Evolutionary conservation across 2,329 filamentous ascomycete genomes (phyloP).

Genomic region (Colletotrichum cordylinicola): DNA sequence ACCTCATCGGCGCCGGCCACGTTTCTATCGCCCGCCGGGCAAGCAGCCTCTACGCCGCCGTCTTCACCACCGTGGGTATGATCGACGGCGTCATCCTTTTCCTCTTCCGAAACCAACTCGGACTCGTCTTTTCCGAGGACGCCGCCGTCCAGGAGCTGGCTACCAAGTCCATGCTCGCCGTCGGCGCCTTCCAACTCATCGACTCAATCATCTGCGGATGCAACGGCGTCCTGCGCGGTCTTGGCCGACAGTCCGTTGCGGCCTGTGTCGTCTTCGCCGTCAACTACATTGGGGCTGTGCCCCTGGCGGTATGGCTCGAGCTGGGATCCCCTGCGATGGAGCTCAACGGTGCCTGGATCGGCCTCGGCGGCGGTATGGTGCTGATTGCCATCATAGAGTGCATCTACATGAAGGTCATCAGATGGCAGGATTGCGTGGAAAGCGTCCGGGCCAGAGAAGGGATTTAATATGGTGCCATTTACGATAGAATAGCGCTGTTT

Average conservation of each 20-base stretch:
- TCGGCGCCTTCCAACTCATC: constrained; percentile 38
- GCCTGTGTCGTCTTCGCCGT: constrained; percentile 40
- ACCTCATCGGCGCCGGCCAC: constrained; percentile 44
- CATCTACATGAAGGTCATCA: constrained; percentile 34
- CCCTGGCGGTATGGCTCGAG: constrained; percentile 43
- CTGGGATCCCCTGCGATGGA: constrained; percentile 33
- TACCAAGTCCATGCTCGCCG: constrained; percentile 33
- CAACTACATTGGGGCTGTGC: constrained; percentile 44
- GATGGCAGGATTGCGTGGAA: constrained; percentile 36
- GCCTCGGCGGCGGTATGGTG: constrained; percentile 37
- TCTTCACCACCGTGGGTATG: constrained; percentile 36
- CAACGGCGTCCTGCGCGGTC: constrained; percentile 43
- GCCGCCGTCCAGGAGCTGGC: constrained; percentile 32
- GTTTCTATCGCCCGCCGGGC: constrained; percentile 36
- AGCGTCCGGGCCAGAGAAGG: constrained; percentile 32
- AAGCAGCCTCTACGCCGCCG: constrained; percentile 34
- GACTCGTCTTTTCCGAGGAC: constrained; percentile 37
- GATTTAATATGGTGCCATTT: not conserved
- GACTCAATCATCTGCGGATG: constrained; percentile 39
- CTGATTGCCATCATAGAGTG: constrained; percentile 35
- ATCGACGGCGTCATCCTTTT: constrained; percentile 37
- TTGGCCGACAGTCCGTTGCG: constrained; percentile 42
- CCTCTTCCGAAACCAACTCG: constrained; percentile 32
- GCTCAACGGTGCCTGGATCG: constrained; percentile 40
- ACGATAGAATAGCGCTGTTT: not conserved